Conservation (phyloP, 768 basidiomycete genomes). For the Jaapia argillacea region DNA sequence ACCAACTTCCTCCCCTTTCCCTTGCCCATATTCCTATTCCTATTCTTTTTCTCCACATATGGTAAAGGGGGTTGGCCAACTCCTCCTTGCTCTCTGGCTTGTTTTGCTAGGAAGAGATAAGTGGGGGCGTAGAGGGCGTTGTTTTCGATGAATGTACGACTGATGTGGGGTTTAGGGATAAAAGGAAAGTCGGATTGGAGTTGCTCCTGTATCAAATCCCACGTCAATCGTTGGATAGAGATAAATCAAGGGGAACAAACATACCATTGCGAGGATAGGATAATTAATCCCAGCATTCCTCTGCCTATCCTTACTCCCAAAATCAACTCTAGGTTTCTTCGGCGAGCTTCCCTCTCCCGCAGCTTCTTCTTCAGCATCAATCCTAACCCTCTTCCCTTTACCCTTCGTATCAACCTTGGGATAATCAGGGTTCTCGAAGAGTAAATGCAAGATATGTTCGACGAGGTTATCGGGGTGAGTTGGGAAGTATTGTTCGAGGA, state of each 20-base stretch:
- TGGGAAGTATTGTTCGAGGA: slow-evolving; percentile 31
- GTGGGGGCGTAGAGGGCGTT: slow-evolving; percentile 57
- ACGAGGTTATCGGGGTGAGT: slow-evolving; percentile 27
- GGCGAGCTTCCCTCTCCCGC: slow-evolving; percentile 11
- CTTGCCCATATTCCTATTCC: slow-evolving; percentile 28
- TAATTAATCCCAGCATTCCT: slow-evolving; percentile 37
- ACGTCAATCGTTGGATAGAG: slow-evolving; percentile 2
- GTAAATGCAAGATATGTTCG: slow-evolving; percentile 43
- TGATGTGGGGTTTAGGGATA: slow-evolving; percentile 46
- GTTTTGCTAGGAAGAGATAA: slow-evolving; percentile 43
- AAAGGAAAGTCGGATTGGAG: slow-evolving; percentile 48
- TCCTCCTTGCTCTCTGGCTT: slow-evolving; percentile 23
- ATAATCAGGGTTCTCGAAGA: slow-evolving; percentile 55
- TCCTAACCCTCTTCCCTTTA: slow-evolving; percentile 34
- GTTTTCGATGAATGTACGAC: slow-evolving; percentile 25
- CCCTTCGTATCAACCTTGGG: slow-evolving; percentile 37
- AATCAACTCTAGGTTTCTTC: slow-evolving; percentile 43
- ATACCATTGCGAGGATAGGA: slow-evolving; percentile 39
- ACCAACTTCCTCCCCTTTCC: slow-evolving; percentile 17
- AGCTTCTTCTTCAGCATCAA: slow-evolving; percentile 12
- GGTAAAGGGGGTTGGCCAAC: slow-evolving; percentile 22
- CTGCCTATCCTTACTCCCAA: slow-evolving; percentile 34
- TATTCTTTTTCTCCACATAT: slow-evolving; percentile 25
- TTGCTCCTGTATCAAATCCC: slow-evolving; percentile 35
- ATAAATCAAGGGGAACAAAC: slow-evolving; percentile 11